These are phyloP conservation scores for Metarhizium sp. DNA, from an alignment of 2,329 filamentous ascomycete species.

Conservation along the genomic window DNA sequence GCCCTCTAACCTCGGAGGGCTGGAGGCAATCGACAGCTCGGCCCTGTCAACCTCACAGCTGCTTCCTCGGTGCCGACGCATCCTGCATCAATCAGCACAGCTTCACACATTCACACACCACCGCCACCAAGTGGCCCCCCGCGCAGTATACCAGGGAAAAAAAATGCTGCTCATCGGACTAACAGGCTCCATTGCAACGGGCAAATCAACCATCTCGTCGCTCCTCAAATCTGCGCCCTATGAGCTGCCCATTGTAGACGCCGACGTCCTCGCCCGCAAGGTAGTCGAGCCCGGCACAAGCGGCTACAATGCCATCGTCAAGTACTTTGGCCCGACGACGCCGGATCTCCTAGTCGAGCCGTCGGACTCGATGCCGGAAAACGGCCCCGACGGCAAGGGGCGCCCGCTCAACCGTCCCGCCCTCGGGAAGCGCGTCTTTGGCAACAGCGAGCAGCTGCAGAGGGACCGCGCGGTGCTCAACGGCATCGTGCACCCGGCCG, in stretches of 20 bases:
- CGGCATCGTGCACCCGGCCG: conserved; percentile 84
- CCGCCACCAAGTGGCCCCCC: no score
- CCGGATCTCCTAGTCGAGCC: conserved; percentile 70
- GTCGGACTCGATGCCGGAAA: conserved; percentile 39
- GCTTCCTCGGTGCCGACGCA: no score
- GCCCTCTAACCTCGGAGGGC: no score
- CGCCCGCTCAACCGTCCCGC: conserved; percentile 77
- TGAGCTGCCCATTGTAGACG: conserved; percentile 84
- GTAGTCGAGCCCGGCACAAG: conserved; percentile 88
- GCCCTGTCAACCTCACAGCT: no score
- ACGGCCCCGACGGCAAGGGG: conserved; percentile 51
- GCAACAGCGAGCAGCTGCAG: conserved; percentile 58
- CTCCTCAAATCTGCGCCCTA: conserved; percentile 75
- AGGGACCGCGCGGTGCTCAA: conserved; percentile 73
- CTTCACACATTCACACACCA: no score
- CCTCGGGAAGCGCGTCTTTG: conserved; percentile 80
- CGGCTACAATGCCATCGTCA: conserved; percentile 75
- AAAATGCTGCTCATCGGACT: conserved; percentile 63
- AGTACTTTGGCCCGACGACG: conserved; percentile 71
- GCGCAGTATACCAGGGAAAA: neutral
- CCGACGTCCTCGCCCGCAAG: conserved; percentile 82
- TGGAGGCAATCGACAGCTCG: no score
- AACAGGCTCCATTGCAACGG: conserved; percentile 94
- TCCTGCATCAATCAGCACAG: no score
- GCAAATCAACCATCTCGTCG: conserved; percentile 89